phyloP scores from a whole-genome alignment of 2,329 filamentous ascomycete genomes.

The Escovopsis sp. region DNA sequence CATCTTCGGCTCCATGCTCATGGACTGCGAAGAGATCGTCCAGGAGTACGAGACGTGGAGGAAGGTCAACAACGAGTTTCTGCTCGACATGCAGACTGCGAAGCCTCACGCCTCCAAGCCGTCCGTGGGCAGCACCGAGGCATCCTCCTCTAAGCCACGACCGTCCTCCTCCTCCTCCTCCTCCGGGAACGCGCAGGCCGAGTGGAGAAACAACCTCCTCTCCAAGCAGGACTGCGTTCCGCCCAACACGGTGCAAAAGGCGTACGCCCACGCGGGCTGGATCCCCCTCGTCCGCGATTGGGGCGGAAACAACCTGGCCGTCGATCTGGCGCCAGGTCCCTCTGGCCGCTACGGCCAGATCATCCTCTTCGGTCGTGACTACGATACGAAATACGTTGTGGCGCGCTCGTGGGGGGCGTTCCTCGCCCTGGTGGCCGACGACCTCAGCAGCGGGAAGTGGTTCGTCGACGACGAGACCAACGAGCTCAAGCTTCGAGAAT shows the following conservation, averaged over 20 bases:
- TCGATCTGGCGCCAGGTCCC: slow-evolving; percentile 83
- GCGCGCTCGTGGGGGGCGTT: slow-evolving; percentile 85
- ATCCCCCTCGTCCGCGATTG: slow-evolving; percentile 93
- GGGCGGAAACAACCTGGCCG: slow-evolving; percentile 94
- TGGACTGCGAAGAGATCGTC: slow-evolving; percentile 95
- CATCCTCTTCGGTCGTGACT: slow-evolving; percentile 92
- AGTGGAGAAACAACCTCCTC: slow-evolving; percentile 74
- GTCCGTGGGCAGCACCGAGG: slow-evolving; percentile 46
- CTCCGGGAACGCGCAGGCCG: slow-evolving; percentile 38
- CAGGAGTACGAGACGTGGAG: slow-evolving; percentile 98
- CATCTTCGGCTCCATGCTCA: slow-evolving; percentile 84
- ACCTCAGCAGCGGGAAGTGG: slow-evolving; percentile 78
- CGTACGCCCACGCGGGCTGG: slow-evolving; percentile 88
- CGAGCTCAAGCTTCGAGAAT: slow-evolving; percentile 85
- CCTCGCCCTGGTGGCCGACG: slow-evolving; percentile 74
- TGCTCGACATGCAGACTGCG: slow-evolving; percentile 51
- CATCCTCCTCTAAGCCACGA: slow-evolving; percentile 51
- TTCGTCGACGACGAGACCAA: slow-evolving; percentile 82
- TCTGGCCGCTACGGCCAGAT: slow-evolving; percentile 89
- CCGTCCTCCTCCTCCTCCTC: slow-evolving; percentile 23
- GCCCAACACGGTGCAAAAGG: slow-evolving; percentile 71
- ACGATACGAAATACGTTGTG: slow-evolving; percentile 95
- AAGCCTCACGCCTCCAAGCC: slow-evolving; percentile 46
- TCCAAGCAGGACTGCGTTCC: slow-evolving; percentile 80
- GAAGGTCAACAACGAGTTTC: slow-evolving; percentile 78